phyloP scores from a whole-genome alignment of 306 rosid genomes.

The Biancaea sappan region DNA sequence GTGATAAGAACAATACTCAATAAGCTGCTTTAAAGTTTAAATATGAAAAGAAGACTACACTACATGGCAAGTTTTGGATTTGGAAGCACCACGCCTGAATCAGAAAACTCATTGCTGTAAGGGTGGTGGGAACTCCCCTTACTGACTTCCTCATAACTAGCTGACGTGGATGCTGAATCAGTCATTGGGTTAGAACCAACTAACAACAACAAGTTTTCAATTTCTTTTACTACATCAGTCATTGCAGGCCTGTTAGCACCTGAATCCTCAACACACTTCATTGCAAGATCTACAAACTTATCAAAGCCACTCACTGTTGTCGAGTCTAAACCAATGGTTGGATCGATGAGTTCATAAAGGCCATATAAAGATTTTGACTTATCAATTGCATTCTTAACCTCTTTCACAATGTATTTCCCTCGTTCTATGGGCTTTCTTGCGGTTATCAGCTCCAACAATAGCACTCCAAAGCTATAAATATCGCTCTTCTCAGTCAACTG shows the following conservation, averaged over 20 bases:
- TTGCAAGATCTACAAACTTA: constrained; percentile 49
- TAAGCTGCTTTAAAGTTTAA: neutral
- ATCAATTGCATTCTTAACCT: constrained; percentile 40
- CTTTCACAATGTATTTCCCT: constrained; percentile 59
- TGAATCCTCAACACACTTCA: constrained; percentile 53
- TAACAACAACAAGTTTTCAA: constrained; percentile 50
- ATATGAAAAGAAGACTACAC: neutral
- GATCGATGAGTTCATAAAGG: constrained; percentile 47
- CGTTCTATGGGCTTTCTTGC: constrained; percentile 55
- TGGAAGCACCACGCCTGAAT: constrained; percentile 35
- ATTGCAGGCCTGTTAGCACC: constrained; percentile 56
- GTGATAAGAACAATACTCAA: neutral
- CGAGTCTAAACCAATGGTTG: constrained; percentile 36
- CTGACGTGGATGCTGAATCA: constrained; percentile 46
- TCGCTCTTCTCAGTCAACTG: constrained; percentile 64
- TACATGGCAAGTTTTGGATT: constrained; percentile 23
- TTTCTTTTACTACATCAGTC: constrained; percentile 58
- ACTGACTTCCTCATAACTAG: constrained; percentile 46
- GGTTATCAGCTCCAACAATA: constrained; percentile 64
- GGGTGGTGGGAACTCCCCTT: constrained; percentile 41
- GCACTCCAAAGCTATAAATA: constrained; percentile 67
- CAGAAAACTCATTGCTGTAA: constrained; percentile 31
- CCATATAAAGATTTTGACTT: constrained; percentile 40
- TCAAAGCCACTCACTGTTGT: constrained; percentile 44
- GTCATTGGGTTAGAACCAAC: constrained; percentile 42